These are phyloP conservation scores for Fusarium sp. DNA, from an alignment of 2,329 filamentous ascomycete species.

Conservation along the genomic window DNA sequence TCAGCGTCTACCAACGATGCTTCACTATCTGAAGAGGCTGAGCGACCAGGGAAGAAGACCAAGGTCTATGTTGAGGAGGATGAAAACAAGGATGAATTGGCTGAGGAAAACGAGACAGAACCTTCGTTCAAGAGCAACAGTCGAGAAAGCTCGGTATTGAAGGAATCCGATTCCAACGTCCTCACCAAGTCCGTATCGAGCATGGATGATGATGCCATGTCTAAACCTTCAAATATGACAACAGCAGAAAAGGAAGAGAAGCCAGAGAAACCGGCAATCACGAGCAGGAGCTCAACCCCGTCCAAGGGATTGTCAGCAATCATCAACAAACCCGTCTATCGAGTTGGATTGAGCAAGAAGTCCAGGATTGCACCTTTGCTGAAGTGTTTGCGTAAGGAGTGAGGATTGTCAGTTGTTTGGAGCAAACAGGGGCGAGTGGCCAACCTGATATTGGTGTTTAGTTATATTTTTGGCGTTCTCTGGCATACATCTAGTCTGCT, in stretches of 20 bases:
- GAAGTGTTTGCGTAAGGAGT: constrained; percentile 66
- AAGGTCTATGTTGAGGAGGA: neutral
- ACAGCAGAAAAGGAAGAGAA: constrained; percentile 10
- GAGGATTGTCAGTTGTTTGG: neutral
- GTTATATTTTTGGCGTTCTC: constrained; percentile 1
- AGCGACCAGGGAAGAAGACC: constrained; percentile 5
- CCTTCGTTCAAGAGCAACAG: neutral
- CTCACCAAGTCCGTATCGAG: neutral
- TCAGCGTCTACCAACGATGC: neutral
- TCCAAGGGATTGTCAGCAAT: constrained; percentile 36
- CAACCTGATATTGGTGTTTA: neutral
- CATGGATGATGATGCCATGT: neutral
- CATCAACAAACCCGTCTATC: constrained; percentile 55
- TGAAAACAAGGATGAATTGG: constrained; percentile 4
- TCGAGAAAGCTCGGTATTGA: constrained; percentile 9
- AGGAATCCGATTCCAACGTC: constrained; percentile 19
- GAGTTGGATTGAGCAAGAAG: constrained; percentile 64
- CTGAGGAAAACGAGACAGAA: neutral
- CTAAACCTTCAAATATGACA: neutral
- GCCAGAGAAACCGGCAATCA: neutral
- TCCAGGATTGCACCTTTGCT: constrained; percentile 63
- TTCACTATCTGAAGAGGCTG: constrained; percentile 8
- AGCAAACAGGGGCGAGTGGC: neutral
- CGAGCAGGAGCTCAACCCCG: constrained; percentile 14
- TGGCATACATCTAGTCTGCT: neutral